A percentile compares a stretch with the other conserved stretches of the same genome.
These are phyloP conservation scores for Chrysanthemum lavandulifolium DNA, from an alignment of 129 eudicot species.

Conservation along the genomic window DNA sequence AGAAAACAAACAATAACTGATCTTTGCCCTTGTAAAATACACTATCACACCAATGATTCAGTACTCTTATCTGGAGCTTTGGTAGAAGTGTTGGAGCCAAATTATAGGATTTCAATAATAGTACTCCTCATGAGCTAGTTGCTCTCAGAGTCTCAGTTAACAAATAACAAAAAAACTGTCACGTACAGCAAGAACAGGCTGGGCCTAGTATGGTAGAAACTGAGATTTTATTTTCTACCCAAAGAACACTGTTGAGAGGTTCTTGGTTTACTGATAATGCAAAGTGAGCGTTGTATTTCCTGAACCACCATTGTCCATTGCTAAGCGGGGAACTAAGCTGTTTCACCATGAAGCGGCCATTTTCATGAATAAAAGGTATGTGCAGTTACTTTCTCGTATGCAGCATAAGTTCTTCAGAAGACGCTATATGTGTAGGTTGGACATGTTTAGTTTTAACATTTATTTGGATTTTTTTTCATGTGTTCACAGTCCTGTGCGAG, in stretches of 20 bases:
- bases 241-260: neutral
- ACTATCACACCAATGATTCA: neutral
- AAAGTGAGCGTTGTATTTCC: neutral
- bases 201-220: neutral
- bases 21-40: neutral
- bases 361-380: too few relatives aligned
- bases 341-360: too few relatives aligned
- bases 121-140: neutral
- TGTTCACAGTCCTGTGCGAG: too few relatives aligned
- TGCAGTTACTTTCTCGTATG: too few relatives aligned
- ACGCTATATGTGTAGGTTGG: too few relatives aligned
- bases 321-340: neutral
- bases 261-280: neutral
- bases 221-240: neutral
- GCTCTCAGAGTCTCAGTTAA: too few relatives aligned
- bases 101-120: neutral
- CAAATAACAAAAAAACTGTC: too few relatives aligned
- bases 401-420: too few relatives aligned
- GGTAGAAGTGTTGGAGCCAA: neutral
- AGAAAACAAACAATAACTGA: constrained; percentile 3
- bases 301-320: neutral
- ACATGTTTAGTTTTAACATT: too few relatives aligned
- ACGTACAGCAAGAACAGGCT: neutral
- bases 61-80: neutral
- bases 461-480: too few relatives aligned